Percentiles rank a stretch among this genome's conserved stretches.
These are phyloP conservation scores for Solanum virginianum DNA, from an alignment of 257 asterid species.

Conservation along the genomic window DNA sequence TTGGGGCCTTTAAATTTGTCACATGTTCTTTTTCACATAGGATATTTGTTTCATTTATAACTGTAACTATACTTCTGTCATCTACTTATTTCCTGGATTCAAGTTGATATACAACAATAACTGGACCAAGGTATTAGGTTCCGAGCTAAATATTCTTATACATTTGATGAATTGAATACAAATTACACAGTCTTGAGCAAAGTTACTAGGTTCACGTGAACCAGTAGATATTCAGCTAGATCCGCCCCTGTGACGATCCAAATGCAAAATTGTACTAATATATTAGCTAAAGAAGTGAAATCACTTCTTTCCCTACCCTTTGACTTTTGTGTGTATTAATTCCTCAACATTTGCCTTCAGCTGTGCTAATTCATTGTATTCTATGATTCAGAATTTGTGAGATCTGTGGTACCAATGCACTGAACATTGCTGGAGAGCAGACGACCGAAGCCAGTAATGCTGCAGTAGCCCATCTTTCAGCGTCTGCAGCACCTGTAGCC, in stretches of 20 bases:
- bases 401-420: constrained; percentile 5
- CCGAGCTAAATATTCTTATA: not conserved
- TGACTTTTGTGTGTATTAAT: not conserved
- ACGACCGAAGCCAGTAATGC: not conserved
- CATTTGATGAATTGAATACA: not conserved
- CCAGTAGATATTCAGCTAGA: not conserved
- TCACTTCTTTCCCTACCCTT: not conserved
- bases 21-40: not conserved
- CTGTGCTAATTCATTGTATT: not conserved
- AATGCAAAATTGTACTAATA: not conserved
- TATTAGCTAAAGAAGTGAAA: not conserved
- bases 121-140: not conserved
- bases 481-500: not conserved
- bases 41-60: not conserved
- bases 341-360: not conserved
- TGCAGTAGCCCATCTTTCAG: not conserved
- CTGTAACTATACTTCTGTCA: not conserved
- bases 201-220: not conserved
- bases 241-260: not conserved
- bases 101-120: not conserved
- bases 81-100: not conserved
- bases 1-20: not conserved
- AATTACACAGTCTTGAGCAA: not conserved
- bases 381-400: constrained; percentile 1
- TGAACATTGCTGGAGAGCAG: not conserved